Percentiles rank a stretch among this genome's conserved stretches.
Conservation (phyloP, 352 stramenopile genomes). For the Globisporangium cylindrosporum region DNA sequence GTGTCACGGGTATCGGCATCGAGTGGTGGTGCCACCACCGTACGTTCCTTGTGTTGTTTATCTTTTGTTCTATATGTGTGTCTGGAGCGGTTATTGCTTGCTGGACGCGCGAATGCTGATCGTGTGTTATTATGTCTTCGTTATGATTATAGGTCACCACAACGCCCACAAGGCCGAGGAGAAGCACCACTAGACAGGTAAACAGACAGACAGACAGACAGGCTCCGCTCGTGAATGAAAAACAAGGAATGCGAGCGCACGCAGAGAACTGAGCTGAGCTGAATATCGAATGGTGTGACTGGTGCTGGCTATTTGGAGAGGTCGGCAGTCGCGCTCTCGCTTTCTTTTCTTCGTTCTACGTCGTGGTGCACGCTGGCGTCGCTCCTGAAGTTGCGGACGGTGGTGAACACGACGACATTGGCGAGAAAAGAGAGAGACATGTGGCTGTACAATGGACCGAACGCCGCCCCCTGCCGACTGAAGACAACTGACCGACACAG, state of each 20-base stretch:
- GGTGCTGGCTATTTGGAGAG: slow-evolving; percentile 5
- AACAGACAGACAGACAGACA: not conserved
- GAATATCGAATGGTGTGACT: not conserved
- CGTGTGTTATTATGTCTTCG: not conserved
- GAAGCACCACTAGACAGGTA: slow-evolving; percentile 52
- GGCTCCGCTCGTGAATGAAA: not conserved
- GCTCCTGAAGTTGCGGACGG: not conserved
- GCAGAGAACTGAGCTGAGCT: not conserved
- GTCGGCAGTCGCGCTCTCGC: not conserved
- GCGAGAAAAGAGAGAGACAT: not conserved
- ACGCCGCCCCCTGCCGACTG: not conserved
- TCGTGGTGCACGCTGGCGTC: no score
- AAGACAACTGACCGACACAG: no score
- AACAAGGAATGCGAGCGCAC: not conserved
- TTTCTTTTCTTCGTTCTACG: not conserved
- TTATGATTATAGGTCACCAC: slow-evolving; percentile 35
- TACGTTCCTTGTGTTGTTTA: slow-evolving; percentile 12
- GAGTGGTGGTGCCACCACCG: slow-evolving; percentile 74
- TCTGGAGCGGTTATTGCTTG: no score
- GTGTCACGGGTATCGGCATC: slow-evolving; percentile 43
- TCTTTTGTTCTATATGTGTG: no score
- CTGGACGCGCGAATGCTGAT: not conserved
- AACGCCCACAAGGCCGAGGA: slow-evolving; percentile 43
- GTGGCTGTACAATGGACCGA: not conserved
- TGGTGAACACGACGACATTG: not conserved